These are phyloP conservation scores for Dipteronia dyeriana DNA, from an alignment of 345 rosid genomes.

Conservation along the genomic window DNA sequence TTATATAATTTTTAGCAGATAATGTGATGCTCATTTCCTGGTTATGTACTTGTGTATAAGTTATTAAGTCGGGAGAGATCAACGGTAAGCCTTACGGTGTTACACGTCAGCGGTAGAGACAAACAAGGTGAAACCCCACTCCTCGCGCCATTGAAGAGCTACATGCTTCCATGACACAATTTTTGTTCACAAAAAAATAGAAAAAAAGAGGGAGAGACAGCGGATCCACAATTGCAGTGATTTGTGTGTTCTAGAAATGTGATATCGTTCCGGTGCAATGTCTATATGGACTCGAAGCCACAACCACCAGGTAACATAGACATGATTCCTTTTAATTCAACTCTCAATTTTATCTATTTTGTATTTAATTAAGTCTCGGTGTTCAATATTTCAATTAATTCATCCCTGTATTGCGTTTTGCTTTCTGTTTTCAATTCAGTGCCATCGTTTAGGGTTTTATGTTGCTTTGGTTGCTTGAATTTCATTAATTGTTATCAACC, in stretches of 20 bases:
- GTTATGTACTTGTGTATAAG: no score
- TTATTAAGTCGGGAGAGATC: no score
- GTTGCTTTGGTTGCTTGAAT: no score
- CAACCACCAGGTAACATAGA: neutral
- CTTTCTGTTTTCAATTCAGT: no score
- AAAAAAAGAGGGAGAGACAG: neutral
- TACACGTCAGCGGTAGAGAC: neutral
- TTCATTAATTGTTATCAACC: no score
- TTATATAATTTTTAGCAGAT: no score
- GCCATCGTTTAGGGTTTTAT: no score
- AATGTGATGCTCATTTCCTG: no score
- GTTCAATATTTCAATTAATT: neutral
- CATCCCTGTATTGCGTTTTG: neutral
- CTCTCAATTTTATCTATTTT: no score
- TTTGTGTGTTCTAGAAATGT: neutral
- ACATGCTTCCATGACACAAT: neutral
- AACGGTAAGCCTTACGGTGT: no score
- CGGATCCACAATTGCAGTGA: neutral
- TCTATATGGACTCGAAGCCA: constrained; percentile 5
- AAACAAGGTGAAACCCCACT: neutral
- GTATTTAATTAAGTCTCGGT: no score
- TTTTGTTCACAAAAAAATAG: neutral
- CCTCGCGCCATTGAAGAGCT: neutral
- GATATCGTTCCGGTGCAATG: constrained; percentile 3
- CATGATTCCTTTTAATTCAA: neutral